A percentile compares a stretch with the other conserved stretches of the same genome.
Conservation (phyloP, 2,329 filamentous ascomycete genomes). For the Aureobasidium subglaciale region DNA sequence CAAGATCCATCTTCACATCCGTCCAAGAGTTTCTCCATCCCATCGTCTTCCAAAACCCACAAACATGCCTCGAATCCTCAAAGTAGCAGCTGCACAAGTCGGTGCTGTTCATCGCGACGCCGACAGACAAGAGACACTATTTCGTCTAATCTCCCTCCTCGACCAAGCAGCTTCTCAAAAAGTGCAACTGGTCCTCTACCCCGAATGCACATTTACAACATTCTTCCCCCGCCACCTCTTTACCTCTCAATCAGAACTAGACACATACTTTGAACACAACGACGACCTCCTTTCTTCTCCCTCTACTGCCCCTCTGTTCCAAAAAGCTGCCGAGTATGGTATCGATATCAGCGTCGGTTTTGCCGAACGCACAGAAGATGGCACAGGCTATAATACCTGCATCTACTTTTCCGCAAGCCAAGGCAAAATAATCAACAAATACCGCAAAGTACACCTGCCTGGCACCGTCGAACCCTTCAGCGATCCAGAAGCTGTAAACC, state of each 20-base stretch:
- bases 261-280: conserved; percentile 45
- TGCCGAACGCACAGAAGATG: conserved; percentile 41
- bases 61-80: conserved; percentile 35
- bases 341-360: conserved; percentile 50
- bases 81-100: conserved; percentile 50
- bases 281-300: conserved; percentile 37
- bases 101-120: conserved; percentile 41
- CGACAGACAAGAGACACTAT: conserved; percentile 37
- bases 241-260: conserved; percentile 33
- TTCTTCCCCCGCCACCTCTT: conserved; percentile 49
- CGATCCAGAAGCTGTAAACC: conserved; percentile 43
- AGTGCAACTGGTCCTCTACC: conserved; percentile 47
- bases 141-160: conserved; percentile 45
- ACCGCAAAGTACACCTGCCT: conserved; percentile 50
- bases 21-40: too few species aligned
- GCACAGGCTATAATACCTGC: conserved; percentile 44
- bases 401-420: conserved; percentile 45
- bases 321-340: conserved; percentile 38
- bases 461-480: conserved; percentile 46
- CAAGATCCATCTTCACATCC: too few species aligned
- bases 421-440: conserved; percentile 42
- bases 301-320: conserved; percentile 44
- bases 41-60: too few species aligned
- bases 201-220: conserved; percentile 49
- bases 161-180: conserved; percentile 37